Evolutionary conservation across 2,329 filamentous ascomycete genomes (phyloP), one percentile per base, ranked within the genome.

Genomic region (Claviceps digitariae): DNA sequence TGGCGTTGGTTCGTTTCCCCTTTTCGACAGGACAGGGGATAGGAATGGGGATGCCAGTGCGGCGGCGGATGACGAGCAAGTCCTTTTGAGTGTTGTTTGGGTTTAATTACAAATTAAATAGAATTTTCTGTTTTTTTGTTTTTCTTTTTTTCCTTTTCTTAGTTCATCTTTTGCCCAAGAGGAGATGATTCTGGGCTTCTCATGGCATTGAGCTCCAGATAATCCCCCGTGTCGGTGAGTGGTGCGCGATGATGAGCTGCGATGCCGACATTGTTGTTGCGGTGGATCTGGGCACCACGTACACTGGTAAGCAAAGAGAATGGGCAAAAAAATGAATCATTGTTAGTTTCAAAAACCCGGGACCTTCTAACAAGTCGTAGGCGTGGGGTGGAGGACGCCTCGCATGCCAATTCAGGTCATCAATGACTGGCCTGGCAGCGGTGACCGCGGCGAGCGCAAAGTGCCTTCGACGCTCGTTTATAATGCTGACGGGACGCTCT

Each of bases 391-490:
- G 62, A 71, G 69, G 66, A 67, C 67, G 20, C 62, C 66, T 4
- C 64, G 65, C 45, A 69, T 62, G 12, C 70, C 71, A 2, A 69
- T 74, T 48, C 72, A 74, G 51, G 63, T 72, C 36, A 68, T 75
- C 58, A 69, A 75, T 60, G 73, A 77, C 64, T 80, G 76, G 76
- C 77, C 76, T 0, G 76, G 76, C 3, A 71, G 72, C 45, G 72
- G 71, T 12, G 73, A 75, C 52, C 72, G 71, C 53, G 74, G 74
- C 50, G 76, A 79, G 56, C 75, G 77, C 57, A 80, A 79, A 58
- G 75, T 78, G 0, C 75, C 76, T 1, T 78, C 76, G 0, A 69
- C 72, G 4, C 62, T 78, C 4, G 64, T 77, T 17, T 79, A 78
- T 58, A 71, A 72, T 36, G 54, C 62, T 5, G 65, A 71, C 54